Base-by-base conservation (phyloP, 768 basidiomycete genomes). In the Rubroboletus satanas region DNA sequence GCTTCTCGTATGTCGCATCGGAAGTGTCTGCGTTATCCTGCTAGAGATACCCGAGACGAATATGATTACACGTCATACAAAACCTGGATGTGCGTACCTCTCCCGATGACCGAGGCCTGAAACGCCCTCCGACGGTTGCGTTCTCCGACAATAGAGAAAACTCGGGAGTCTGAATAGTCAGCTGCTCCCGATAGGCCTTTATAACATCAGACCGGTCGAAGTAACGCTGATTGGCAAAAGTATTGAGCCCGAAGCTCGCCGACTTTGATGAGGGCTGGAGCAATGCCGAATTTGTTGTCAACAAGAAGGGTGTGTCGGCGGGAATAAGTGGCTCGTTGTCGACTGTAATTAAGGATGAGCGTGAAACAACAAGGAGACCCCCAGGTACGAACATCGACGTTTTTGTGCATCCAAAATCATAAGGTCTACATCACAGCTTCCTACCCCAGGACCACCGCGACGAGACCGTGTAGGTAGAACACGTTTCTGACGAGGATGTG, bases 371-470 rank as follows among this genome's bases (percentile, higher is more conserved):
- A 32, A 47, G 44, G 52, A 49, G 51, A 52, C 18, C 15, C 15
- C 39, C 52, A 51, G 45, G 49, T 36, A 79, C 85, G 66, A 68
- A 93, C 93, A 74, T 77, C 83, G 85, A 71, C 83, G 82, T 73
- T 83, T 83, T 63, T 87, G 79, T 58, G 85, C 87, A 62, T 93
- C 91, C 59, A 93, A 71, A 68, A 95, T 89, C 83, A 91, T 85
- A 51, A 83, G 62, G 75, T 95, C 93, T 17, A 85, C 78, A 67
- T 91, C 88, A 67, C 85, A 84, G 56, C 74, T 86, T 52, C 92
- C 90, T 48, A 90, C 82, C 35, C 89, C 90, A 29, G 88, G 86
- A 15, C 89, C 90, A 52, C 89, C 87, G 52, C 92, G 82, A 62
- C 90, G 79, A 52, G 87, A 81, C 63, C 93, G 83, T 70, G 89